phyloP scores from a whole-genome alignment of 495 filamentous ascomycete species.

The Aspergillus hancockii region DNA sequence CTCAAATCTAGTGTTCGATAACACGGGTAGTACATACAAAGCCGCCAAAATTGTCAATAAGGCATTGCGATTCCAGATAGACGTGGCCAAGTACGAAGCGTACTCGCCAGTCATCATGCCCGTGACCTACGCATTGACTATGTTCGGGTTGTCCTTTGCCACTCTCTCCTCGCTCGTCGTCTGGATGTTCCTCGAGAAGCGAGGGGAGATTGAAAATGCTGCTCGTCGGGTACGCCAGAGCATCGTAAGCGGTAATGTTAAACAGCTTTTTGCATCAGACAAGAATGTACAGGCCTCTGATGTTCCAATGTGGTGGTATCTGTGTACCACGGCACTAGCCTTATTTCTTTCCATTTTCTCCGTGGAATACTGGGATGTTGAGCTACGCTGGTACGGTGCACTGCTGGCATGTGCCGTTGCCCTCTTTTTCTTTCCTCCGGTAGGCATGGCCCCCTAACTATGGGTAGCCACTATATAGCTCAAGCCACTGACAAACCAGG shows the following conservation, averaged over 20 bases:
- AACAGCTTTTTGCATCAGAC: constrained; percentile 57
- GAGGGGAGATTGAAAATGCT: constrained; percentile 23
- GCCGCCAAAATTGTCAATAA: constrained; percentile 68
- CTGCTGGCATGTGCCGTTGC: constrained; percentile 74
- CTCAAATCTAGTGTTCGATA: constrained; percentile 67
- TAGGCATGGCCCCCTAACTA: constrained; percentile 3
- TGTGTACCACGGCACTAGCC: constrained; percentile 67
- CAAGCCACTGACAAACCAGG: too few species aligned
- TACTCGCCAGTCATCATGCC: constrained; percentile 77
- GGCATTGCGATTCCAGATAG: constrained; percentile 65
- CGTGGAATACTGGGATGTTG: constrained; percentile 71
- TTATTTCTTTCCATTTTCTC: constrained; percentile 75
- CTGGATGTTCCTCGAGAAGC: constrained; percentile 60
- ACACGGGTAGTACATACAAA: constrained; percentile 74
- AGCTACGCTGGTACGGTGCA: constrained; percentile 67
- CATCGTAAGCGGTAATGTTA: constrained; percentile 7
- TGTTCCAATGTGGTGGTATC: constrained; percentile 77
- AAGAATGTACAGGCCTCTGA: constrained; percentile 55
- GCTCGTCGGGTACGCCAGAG: constrained; percentile 14
- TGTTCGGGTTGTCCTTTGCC: constrained; percentile 78
- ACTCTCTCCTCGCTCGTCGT: constrained; percentile 67
- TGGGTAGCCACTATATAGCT: too few species aligned
- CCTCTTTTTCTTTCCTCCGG: constrained; percentile 47
- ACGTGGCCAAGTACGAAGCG: constrained; percentile 65
- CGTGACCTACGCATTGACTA: constrained; percentile 76